Conservation (phyloP, 176 grass and related monocot species). For the Ampelocalamus luodianensis region DNA sequence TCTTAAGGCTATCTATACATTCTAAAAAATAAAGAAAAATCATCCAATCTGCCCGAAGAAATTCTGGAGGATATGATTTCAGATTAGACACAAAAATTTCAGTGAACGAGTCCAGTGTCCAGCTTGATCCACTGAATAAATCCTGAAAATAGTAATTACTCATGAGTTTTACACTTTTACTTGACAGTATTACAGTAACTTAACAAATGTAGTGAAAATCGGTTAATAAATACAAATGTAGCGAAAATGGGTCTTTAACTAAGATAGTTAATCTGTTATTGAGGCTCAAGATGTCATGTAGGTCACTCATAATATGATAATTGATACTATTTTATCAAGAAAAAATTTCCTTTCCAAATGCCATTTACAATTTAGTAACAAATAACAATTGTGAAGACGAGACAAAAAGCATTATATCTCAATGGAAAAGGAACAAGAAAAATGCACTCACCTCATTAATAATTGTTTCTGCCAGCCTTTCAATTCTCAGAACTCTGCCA, state of each 20-base stretch:
- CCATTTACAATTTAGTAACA: constrained; percentile 12
- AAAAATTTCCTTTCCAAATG: neutral
- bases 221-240: neutral
- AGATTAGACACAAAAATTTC: constrained; percentile 69
- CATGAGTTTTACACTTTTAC: neutral
- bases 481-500: constrained; percentile 82
- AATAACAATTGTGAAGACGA: neutral
- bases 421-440: constrained; percentile 23
- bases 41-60: neutral
- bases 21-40: constrained; percentile 16
- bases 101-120: constrained; percentile 82
- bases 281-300: constrained; percentile 13
- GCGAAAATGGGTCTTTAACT: neutral
- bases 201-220: neutral
- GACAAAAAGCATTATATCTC: neutral
- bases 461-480: constrained; percentile 85
- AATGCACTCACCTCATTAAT: constrained; percentile 78
- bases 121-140: constrained; percentile 62
- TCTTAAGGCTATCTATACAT: constrained; percentile 56
- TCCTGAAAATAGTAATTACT: constrained; percentile 58
- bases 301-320: neutral
- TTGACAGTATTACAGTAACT: neutral
- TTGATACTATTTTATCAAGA: neutral
- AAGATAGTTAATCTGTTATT: constrained; percentile 1
- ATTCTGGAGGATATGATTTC: constrained; percentile 90